Evolutionary conservation across 495 filamentous ascomycete genomes (phyloP), one percentile per base, ranked within the genome.

Genomic region (Penicillium pulvis): DNA sequence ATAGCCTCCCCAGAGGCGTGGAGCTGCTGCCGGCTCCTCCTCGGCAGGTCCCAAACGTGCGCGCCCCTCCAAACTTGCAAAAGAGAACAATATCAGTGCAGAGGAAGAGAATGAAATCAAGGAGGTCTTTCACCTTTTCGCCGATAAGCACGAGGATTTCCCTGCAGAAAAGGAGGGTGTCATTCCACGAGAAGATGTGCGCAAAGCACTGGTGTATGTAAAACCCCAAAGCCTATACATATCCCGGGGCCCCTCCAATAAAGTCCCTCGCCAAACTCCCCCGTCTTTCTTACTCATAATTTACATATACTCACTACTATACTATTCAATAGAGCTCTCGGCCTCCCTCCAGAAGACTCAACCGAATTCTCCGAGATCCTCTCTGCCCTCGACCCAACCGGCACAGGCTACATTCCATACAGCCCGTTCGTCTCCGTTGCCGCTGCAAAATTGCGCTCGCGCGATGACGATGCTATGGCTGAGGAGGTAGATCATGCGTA

Each of bases 81-180:
- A 90, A 71, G 90, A 94, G 60, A 85, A 97, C 79, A 83, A 90
- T 70, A 86, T 98, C 71, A 87, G 85, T 28, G 85, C 84, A 20
- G 84, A 85, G 50, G 88, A 97, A 76, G 94, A 98, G 69, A 79
- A 82, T 61, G 91, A 97, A 71, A 96, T 98, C 64, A 85, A 85
- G 64, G 92, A 96, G 72, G 92, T 92, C 16, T 98, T 94, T 74
- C 74, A 81, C 31, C 80, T 97, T 17, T 98, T 97, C 72, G 75
- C 89, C 1, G 58, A 70, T 3, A 54, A 64, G 14, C 64, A 79
- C 60, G 81, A 88, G 53, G 83, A 86, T 33, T 85, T 85, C 66
- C 79, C 84, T 3, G 81, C 83, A 58, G 85, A 90, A 61, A 86
- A 87, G 56, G 83, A 90, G 48, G 88, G 87, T 60, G 86, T 92